Evolutionary conservation across 257 asterid species (phyloP), one percentile per base, ranked within the genome.

Genomic region (Rehmannia glutinosa): DNA sequence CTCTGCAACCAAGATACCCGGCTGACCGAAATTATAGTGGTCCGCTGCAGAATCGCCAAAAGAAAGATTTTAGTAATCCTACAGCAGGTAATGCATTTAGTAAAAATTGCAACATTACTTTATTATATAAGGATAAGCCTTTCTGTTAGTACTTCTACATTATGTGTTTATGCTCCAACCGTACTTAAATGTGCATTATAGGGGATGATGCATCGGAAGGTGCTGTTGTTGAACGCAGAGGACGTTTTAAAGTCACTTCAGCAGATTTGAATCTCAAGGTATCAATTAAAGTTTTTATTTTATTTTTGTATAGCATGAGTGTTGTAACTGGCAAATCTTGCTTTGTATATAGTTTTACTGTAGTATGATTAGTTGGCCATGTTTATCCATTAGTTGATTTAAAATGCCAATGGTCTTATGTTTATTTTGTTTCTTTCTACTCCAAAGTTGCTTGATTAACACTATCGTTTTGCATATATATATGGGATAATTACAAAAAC

Each of bases 231-330:
- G 95, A 89, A 87, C 91, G 88, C 73, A 83, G 83, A 88, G 99
- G 99, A 27, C 99, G 98, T 57, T 94, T 91, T 75, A 86, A 94
- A 87, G 97, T 94, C 78, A 94, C 95, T 55, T 80, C 97, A 38
- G 95, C 89, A 41, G 99, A 94, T 73, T 63, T 74, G 55, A 85
- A 84, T 86, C 74, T 84, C 66, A 86, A 81, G 92, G 93, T 94
- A 78, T 64, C 55, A 21, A 25, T 59, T 30, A 7, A 36, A 32
- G n/a, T n/a, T n/a, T n/a, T n/a, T n/a, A n/a, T n/a, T n/a, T n/a
- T n/a, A n/a, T n/a, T n/a, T n/a, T n/a, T n/a, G n/a, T n/a, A n/a
- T 38, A 49, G 19, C 17, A 41, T 8, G 28, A 36, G 46, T 42
- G 9, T 13, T 38, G 17, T 28, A 70, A 36, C 10, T 8, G 9